Base-by-base conservation (phyloP, 106 monocot species). In the Dioscorea alata region DNA sequence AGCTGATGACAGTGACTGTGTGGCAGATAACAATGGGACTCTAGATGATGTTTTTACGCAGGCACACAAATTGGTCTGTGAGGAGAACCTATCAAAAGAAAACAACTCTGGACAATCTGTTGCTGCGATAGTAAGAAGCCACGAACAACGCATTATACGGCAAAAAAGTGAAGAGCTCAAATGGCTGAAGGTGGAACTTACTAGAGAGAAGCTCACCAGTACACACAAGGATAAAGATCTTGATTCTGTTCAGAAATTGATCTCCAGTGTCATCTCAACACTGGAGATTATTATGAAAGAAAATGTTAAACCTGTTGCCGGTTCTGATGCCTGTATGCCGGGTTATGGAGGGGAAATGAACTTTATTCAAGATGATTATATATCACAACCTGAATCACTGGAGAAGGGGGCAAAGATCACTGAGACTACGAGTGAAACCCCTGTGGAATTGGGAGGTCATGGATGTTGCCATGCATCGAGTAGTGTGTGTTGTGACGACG, bases 261-360 rank as follows among this genome's bases (percentile, higher is more conserved):
- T 81, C 48, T 6, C 64, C 53, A 33, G 23, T 22, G 51, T 81
- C 23, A 77, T 64, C 65, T 33, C 48, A 54, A 78, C 51, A 69
- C 22, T 81, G 62, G 72, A 85, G 18, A 35, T 10, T 51, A 65
- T 85, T 23, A 72, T 66, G 16, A 71, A 59, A 65, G 71, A 72
- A 35, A 68, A 65, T 24, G 13, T 61, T 12, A 59, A 66, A 28
- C 35, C 71, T 6, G 23, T 62, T 60, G 49, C 12, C 48, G 32
- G 20, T 56, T 48, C 5, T 64, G 59, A 62, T 67, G 25, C 50
- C 25, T 56, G 51, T 23, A 52, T 21, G 3, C 24, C 48, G 67
- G 50, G 8, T 9, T 14, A 25, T 31, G 21, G 32, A 32, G 22
- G 9, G 52, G 48, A 58, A 1, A 66, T 19, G 4, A 21, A 8